Base-by-base conservation (phyloP, 1,139 yeast species). In the Spathaspora sp. region DNA sequence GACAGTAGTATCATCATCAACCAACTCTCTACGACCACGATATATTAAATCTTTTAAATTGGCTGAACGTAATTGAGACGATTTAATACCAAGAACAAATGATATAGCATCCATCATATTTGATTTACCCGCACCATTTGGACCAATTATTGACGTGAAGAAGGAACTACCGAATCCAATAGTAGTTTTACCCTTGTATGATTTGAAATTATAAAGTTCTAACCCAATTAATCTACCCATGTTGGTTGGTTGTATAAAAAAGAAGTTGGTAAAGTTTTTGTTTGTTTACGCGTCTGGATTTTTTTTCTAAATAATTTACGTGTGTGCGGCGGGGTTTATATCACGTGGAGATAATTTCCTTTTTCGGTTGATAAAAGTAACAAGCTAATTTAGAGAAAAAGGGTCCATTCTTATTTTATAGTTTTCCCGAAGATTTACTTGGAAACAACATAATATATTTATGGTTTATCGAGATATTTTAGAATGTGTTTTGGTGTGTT, bases 91-190 rank as follows among this genome's bases (percentile, higher is more conserved):
- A 31, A 95, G 74, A 11, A 93, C 99, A 62, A 93, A 93, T 2
- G 97, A 89, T 15, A 91, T 90, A 40, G 98, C 98, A 64, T 91
- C 98, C 98, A 91, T 91, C 91, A 91, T 86, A 60, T 93, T 93
- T 42, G 96, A 88, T 69, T 93, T 93, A 11, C 99, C 99, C 1
- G 97, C 87, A 15, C 99, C 99, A 75, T 95, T 95, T 13, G 99
- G 98, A 1, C 99, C 99, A 48, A 95, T 88, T 51, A 93, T 89
- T 41, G 96, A 86, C 1, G 96, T 89, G 68, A 95, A 93, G 52
- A 78, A 78, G 1, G 95, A 81, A 6, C 82, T 74, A 1, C 96
- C 98, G 64, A 91, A 86, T 2, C 95, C 96, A 17, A 93, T 81
- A 8, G 77, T 72, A 18, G 89, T 77, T 0, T 79, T 77, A 0